phyloP scores from a whole-genome alignment of 2,329 filamentous ascomycete genomes.

The Cladosporium halotolerans region DNA sequence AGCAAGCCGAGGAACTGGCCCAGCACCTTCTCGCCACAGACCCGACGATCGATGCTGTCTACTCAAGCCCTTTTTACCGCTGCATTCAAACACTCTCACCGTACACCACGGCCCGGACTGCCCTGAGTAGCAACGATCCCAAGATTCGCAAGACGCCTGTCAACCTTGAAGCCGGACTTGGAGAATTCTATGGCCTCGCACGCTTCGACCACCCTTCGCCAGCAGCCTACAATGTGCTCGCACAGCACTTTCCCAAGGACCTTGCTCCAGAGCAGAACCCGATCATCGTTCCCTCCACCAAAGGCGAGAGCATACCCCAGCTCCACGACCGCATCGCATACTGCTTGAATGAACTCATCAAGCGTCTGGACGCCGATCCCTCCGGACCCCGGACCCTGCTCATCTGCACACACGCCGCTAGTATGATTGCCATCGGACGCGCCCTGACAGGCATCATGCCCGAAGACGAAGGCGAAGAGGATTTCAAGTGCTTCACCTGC shows the following conservation, averaged over 20 bases:
- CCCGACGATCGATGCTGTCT: constrained; percentile 68
- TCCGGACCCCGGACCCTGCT: constrained; percentile 63
- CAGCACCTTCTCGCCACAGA: constrained; percentile 55
- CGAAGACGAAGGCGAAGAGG: constrained; percentile 61
- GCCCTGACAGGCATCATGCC: constrained; percentile 74
- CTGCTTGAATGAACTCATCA: constrained; percentile 63
- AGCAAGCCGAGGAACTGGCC: constrained; percentile 73
- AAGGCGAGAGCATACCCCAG: constrained; percentile 72
- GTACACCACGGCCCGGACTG: constrained; percentile 49
- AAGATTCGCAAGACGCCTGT: constrained; percentile 16
- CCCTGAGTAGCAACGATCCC: constrained; percentile 15
- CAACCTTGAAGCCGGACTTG: constrained; percentile 38
- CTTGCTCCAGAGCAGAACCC: constrained; percentile 43
- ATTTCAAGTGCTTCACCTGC: constrained; percentile 82
- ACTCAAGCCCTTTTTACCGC: constrained; percentile 80
- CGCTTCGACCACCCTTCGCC: constrained; percentile 80
- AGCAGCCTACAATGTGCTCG: constrained; percentile 57
- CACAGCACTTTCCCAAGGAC: constrained; percentile 59
- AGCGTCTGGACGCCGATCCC: constrained; percentile 60
- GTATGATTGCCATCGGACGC: constrained; percentile 78
- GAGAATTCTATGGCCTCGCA: constrained; percentile 88
- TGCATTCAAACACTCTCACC: constrained; percentile 80
- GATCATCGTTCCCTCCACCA: constrained; percentile 60
- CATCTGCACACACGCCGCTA: constrained; percentile 84
- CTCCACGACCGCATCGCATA: constrained; percentile 75